Evolutionary conservation across 768 basidiomycete genomes (phyloP).

Genomic region (Auriscalpium vulgare): DNA sequence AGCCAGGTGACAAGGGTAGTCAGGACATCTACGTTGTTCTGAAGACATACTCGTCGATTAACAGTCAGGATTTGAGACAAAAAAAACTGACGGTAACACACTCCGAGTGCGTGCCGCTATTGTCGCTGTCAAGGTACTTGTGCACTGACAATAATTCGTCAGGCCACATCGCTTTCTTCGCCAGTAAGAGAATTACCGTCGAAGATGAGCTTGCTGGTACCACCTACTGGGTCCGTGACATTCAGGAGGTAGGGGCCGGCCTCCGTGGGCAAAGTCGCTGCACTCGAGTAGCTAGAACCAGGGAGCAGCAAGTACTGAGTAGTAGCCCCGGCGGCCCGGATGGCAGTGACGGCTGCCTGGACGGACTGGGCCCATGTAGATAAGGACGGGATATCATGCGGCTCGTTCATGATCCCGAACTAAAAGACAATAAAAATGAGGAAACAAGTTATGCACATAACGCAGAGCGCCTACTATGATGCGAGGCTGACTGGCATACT

Average conservation of each 20-base stretch:
- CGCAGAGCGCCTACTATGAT: conserved; percentile 27
- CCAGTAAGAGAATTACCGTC: conserved; percentile 23
- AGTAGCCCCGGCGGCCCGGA: conserved; percentile 33
- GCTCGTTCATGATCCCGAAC: conserved; percentile 39
- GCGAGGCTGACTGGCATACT: conserved; percentile 28
- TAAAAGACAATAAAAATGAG: conserved; percentile 15
- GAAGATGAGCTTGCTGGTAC: conserved; percentile 31
- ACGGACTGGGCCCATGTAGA: conserved; percentile 27
- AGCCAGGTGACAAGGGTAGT: conserved; percentile 36
- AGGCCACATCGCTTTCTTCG: background rate
- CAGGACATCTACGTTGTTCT: conserved; percentile 40
- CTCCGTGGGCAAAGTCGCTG: conserved; percentile 31
- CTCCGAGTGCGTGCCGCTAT: conserved; percentile 34
- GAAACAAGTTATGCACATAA: background rate
- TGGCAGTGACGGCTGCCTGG: conserved; percentile 34
- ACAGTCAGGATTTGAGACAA: conserved; percentile 8
- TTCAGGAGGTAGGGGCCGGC: conserved; percentile 30
- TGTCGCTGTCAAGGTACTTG: conserved; percentile 40
- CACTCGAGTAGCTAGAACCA: conserved; percentile 33
- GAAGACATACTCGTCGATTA: background rate
- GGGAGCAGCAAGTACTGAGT: conserved; percentile 36
- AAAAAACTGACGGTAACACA: conserved; percentile 29
- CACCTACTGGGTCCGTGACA: conserved; percentile 34
- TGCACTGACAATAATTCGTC: conserved; percentile 21
- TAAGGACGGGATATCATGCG: conserved; percentile 35